phyloP scores from a whole-genome alignment of 2,329 filamentous ascomycete genomes.

The Hyphodiscus sp. region DNA sequence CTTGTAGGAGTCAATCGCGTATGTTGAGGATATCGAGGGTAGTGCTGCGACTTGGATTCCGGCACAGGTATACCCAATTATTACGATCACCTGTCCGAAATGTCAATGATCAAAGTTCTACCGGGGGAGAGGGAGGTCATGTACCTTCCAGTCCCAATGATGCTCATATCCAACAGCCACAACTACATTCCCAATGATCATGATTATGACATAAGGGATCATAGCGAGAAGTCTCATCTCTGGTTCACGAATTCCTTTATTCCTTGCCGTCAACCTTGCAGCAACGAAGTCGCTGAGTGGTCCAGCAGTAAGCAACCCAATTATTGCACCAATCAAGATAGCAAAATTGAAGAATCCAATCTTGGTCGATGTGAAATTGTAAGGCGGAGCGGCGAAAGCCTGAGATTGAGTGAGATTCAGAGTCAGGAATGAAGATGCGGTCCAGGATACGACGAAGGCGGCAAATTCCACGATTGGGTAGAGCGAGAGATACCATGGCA shows the following conservation, averaged over 20 bases:
- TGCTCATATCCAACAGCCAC: slow-evolving; percentile 47
- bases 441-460: slow-evolving; percentile 55
- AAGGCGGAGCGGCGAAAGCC: slow-evolving; percentile 25
- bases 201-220: slow-evolving; percentile 32
- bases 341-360: slow-evolving; percentile 46
- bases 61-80: slow-evolving; percentile 50
- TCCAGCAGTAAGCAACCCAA: slow-evolving; percentile 43
- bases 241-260: slow-evolving; percentile 28
- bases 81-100: slow-evolving; percentile 35
- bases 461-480: slow-evolving; percentile 60
- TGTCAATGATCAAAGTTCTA: not conserved
- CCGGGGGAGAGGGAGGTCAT: not conserved
- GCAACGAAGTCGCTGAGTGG: slow-evolving; percentile 35
- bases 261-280: slow-evolving; percentile 28
- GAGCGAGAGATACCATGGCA: slow-evolving; percentile 54
- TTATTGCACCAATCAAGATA: slow-evolving; percentile 40
- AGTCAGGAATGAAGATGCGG: slow-evolving; percentile 46
- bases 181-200: slow-evolving; percentile 48
- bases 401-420: slow-evolving; percentile 53
- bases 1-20: slow-evolving; percentile 57
- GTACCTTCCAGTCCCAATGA: slow-evolving; percentile 45
- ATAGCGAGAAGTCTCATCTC: slow-evolving; percentile 34
- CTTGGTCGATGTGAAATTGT: slow-evolving; percentile 31
- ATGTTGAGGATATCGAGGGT: slow-evolving; percentile 49
- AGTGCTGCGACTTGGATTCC: slow-evolving; percentile 54